Base-by-base conservation (phyloP, 768 basidiomycete genomes). In the Leucogyrophana mollusca region DNA sequence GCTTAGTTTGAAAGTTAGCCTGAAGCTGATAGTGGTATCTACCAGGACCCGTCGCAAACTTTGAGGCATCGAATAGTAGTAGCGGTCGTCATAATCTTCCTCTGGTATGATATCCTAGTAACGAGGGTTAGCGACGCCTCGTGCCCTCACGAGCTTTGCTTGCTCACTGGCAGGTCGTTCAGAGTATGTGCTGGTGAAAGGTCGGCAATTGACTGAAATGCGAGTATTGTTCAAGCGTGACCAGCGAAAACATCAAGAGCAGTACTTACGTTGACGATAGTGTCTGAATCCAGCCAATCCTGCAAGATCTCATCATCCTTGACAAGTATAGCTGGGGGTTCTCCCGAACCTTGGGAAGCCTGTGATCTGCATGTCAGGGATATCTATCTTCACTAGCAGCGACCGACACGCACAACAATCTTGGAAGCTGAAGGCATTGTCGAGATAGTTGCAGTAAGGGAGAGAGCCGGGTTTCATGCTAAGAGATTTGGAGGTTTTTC, bases 21-120 rank as follows among this genome's bases (percentile, higher is more conserved):
- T 32, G 33, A 9, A 47, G 13, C 20, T 13, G 39, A 47, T 25
- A 40, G 45, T 22, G 32, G 21, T 36, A 61, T 63, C 39, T 30
- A 65, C 64, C 43, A 65, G 47, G 49, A 65, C 55, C 22, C 60
- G 52, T 36, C 61, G 58, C 40, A 65, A 54, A 43, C 53, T 61
- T 38, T 52, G 51, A 0, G 65, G 65, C 64, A 65, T 67, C 16
- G 53, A 35, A 14, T 20, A 45, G 21, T 64, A 64, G 13, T 30
- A 30, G 34, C 57, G 53, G 32, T 22, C 17, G n/a, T 45, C 22
- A 4, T 32, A 32, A 46, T 61, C 64, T 18, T 62, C 49, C 41
- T 63, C 63, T 14, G 58, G 58, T 24, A 58, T 56, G 51, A 51
- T 49, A 44, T 63, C 58, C 65, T 67, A 57, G 16, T 34, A 49